These are phyloP conservation scores for Lactarius deliciosus DNA, from an alignment of 768 basidiomycete species.

Conservation along the genomic window DNA sequence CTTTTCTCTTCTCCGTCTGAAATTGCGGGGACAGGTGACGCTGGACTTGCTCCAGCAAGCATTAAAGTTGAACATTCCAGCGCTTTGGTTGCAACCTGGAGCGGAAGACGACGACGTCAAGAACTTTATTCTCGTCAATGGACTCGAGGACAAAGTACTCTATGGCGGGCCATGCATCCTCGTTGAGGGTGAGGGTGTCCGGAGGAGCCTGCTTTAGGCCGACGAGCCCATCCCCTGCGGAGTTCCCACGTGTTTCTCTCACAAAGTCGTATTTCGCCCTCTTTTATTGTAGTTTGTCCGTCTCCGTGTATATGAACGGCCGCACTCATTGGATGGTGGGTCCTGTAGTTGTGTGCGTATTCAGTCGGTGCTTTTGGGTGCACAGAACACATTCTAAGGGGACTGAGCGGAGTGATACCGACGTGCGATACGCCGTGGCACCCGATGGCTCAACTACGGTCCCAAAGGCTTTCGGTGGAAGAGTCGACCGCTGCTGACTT, in stretches of 20 bases:
- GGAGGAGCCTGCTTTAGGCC: slow-evolving; percentile 24
- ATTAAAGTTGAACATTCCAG: slow-evolving; percentile 65
- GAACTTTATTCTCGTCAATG: slow-evolving; percentile 63
- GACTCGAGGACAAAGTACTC: slow-evolving; percentile 65
- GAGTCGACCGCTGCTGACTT: neutral
- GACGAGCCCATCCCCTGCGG: neutral
- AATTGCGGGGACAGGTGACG: slow-evolving; percentile 54
- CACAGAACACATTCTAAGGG: neutral
- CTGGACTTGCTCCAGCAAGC: slow-evolving; percentile 64
- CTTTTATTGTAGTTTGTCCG: neutral
- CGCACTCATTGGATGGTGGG: neutral
- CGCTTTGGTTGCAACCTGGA: slow-evolving; percentile 89
- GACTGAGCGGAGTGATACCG: neutral
- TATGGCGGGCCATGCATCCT: slow-evolving; percentile 84
- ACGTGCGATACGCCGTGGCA: neutral
- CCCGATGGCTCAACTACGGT: neutral
- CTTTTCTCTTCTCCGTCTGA: neutral
- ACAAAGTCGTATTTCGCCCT: neutral
- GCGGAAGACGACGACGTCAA: slow-evolving; percentile 68
- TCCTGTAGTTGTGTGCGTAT: neutral
- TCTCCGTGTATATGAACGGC: neutral
- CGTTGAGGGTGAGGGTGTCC: slow-evolving; percentile 65
- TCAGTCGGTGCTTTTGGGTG: neutral
- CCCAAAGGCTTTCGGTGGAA: neutral
- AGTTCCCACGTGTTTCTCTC: neutral